Evolutionary conservation across 2,329 filamentous ascomycete species (phyloP).

Genomic region (Hymenoscyphus linearis): DNA sequence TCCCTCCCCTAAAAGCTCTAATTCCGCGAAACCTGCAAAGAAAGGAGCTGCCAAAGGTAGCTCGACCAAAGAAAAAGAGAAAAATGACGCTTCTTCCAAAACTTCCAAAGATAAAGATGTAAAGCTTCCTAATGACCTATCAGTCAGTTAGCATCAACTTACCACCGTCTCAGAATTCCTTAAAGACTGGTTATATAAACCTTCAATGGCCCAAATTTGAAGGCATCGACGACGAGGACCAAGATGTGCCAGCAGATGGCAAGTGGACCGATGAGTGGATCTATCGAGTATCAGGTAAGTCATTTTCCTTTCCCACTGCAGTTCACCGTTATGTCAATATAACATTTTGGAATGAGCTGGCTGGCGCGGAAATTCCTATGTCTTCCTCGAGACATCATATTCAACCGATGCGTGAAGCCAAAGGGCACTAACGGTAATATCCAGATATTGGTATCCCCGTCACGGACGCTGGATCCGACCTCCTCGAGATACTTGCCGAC

Average conservation of each 20-base stretch:
- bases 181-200: too few relatives aligned
- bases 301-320: neutral
- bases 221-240: constrained; percentile 16
- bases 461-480: constrained; percentile 10
- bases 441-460: constrained; percentile 14
- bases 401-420: neutral
- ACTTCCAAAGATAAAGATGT: too few relatives aligned
- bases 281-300: constrained; percentile 14
- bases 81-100: neutral
- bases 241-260: constrained; percentile 18
- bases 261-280: constrained; percentile 13
- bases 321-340: neutral
- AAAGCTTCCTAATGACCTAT: too few relatives aligned
- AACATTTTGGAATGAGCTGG: neutral
- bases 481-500: constrained; percentile 13
- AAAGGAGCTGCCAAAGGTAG: neutral
- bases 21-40: neutral
- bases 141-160: too few relatives aligned
- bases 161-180: too few relatives aligned
- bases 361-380: neutral
- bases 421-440: neutral
- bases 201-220: constrained; percentile 16
- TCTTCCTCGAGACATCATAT: neutral
- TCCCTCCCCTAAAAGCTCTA: neutral
- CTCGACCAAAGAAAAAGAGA: neutral